Evolutionary conservation across 768 basidiomycete species (phyloP), one percentile per base, ranked within the genome.

Genomic region (Amyloporia xantha): DNA sequence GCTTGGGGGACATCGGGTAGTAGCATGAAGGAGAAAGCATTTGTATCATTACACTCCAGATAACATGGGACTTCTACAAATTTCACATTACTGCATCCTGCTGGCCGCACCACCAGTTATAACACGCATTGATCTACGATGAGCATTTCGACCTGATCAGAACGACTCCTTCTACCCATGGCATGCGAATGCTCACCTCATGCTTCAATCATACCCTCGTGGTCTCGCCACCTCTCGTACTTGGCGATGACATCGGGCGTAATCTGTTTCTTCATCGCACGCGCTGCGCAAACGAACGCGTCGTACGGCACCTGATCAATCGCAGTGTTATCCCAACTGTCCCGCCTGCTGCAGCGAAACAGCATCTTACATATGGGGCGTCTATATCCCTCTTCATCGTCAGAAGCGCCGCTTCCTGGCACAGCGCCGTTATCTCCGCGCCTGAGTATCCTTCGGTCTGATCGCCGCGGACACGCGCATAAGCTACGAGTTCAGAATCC

Each of bases 361-460:
- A 25, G 11, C 1, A 26, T 68, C 88, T 60, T 55, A 95, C 95
- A 58, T 72, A 75, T 39, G 81, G 74, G 2, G 91, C 82, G 50
- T 88, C 65, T 28, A 97, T 82, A 64, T 97, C 78, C 46, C 79
- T 74, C 55, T 88, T 83, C 96, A 99, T 98, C 0, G 93, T 89
- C 47, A 85, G 63, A 53, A 98, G 65, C 0, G 95, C 96, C 3
- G 96, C 96, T 66, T 99, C 95, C 67, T 98, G 96, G 62, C 94
- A 98, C 38, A 98, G 75, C 7, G 86, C 83, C 5, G 81, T 76
- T 27, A 98, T 82, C 65, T 99, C 96, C 4, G 96, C 96, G 4
- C 96, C 96, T 17, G 94, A 98, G 63, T 92, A 99, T 1, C 95
- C 96, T 9, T 87, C 82, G 1, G 93, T 88, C 96, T 98, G 59